Conservation (phyloP, 2,329 filamentous ascomycete genomes). For the Stagonosporopsis rhizophila region DNA sequence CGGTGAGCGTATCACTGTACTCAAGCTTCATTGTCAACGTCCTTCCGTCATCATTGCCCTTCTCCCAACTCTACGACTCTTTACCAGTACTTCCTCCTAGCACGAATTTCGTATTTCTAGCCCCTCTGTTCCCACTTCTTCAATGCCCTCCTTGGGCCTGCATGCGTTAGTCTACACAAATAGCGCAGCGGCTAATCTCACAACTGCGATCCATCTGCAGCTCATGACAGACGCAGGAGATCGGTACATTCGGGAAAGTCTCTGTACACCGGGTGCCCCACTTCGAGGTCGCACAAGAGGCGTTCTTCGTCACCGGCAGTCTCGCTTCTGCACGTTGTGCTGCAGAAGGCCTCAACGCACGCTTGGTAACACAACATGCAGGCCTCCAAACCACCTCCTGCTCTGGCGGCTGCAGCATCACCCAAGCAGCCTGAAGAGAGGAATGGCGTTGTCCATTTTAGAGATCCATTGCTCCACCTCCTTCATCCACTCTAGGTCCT, state of each 20-base stretch:
- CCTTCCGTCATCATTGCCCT: conserved; percentile 4
- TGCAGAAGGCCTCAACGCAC: conserved; percentile 15
- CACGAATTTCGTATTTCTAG: background rate
- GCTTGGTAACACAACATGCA: conserved; percentile 16
- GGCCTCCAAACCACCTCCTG: background rate
- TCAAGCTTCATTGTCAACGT: conserved; percentile 21
- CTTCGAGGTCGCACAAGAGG: conserved; percentile 25
- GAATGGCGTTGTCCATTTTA: background rate
- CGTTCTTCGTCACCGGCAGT: conserved; percentile 23
- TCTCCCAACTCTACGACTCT: background rate
- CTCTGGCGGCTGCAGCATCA: background rate
- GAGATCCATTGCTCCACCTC: background rate
- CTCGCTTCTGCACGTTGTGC: conserved; percentile 28
- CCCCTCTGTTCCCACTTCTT: conserved; percentile 9
- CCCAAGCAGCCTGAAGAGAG: background rate
- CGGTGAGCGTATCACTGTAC: conserved; percentile 34
- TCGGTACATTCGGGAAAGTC: conserved; percentile 28
- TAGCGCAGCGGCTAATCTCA: conserved; percentile 24
- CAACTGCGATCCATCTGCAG: conserved; percentile 29
- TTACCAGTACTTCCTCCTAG: background rate
- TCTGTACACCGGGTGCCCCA: conserved; percentile 26
- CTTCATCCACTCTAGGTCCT: background rate
- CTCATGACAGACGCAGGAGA: conserved; percentile 23
- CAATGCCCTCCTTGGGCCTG: conserved; percentile 31
- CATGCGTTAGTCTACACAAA: conserved; percentile 35